Evolutionary conservation across 2,329 filamentous ascomycete species (phyloP), one percentile per base, ranked within the genome.

Genomic region (Meredithiella fracta): DNA sequence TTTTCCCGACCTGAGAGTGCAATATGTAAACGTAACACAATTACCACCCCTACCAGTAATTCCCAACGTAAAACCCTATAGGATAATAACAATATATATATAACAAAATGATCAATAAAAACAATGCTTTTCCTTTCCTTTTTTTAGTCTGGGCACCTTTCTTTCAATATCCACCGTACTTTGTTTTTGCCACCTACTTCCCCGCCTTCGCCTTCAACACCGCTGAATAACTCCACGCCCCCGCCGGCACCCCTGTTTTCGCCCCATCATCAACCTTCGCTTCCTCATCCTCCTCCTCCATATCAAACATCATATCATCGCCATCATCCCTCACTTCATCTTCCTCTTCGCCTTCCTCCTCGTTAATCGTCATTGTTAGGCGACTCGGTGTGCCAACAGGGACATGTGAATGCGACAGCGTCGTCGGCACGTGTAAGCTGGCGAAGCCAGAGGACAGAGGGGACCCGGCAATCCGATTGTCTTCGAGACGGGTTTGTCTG

Each of bases 231-330:
- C 57, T 58, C 49, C 53, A 58, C 17, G 47, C 53, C 49, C 40
- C 40, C 44, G 51, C 40, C 34, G 51, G 47, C 15, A 51, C 40
- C 14, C 31, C 44, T 22, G 47, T 47, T 38, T 51, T 42, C 26
- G 7, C 38, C 8, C 47, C 50, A n/a, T 44, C 20, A 9, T 44
- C n/a, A 2, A 9, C 40, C 17, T 20, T 20, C n/a, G 15, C 20
- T n/a, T 11, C 8, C 9, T 26, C 20, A 22, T 15, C 57, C 14
- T 58, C 52, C 20, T 58, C 57, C 20, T 58, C 57, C 57, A 58
- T 58, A n/a, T 58, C 53, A 31, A 58, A 58, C 47, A 58, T 22
- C 57, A 58, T 58, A 7, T 38, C 54, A 37, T 50, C 54, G 20
- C 50, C 52, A 17, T 51, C 49, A 22, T n/a, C 40, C 11, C 29